phyloP scores from a whole-genome alignment of 176 grass and related monocot species.

The Musa acuminata region DNA sequence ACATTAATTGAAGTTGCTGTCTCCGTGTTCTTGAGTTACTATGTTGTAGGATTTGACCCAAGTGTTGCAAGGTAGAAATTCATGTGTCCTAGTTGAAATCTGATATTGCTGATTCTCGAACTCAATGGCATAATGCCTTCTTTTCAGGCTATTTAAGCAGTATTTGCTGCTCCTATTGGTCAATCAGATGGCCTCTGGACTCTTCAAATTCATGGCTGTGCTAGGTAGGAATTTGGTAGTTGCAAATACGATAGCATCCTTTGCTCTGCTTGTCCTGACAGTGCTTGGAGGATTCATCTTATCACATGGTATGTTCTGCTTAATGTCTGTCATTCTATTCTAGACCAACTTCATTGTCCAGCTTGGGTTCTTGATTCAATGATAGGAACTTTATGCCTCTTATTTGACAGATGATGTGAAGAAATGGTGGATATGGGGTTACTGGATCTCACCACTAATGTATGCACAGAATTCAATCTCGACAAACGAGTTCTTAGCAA shows the following conservation, averaged over 20 bases:
- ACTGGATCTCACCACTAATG: slow-evolving; percentile 89
- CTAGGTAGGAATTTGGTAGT: slow-evolving; percentile 49
- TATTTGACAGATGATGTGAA: slow-evolving; percentile 47
- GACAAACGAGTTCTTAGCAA: slow-evolving; percentile 60
- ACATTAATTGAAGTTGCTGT: slow-evolving; percentile 56
- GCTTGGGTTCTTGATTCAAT: not conserved
- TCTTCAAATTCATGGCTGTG: slow-evolving; percentile 63
- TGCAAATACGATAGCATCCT: slow-evolving; percentile 59
- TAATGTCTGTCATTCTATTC: not conserved
- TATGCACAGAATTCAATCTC: slow-evolving; percentile 78
- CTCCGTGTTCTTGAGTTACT: slow-evolving; percentile 66
- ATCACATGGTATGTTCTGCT: slow-evolving; percentile 32
- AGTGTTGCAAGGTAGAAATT: slow-evolving; percentile 50
- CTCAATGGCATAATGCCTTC: not conserved
- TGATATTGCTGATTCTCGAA: not conserved
- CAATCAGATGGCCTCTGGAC: slow-evolving; percentile 56
- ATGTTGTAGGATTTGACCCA: slow-evolving; percentile 76
- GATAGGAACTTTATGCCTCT: not conserved
- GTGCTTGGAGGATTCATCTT: slow-evolving; percentile 66
- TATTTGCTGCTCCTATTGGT: slow-evolving; percentile 46
- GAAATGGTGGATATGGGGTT: slow-evolving; percentile 97
- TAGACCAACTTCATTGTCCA: too few species aligned
- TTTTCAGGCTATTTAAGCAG: slow-evolving; percentile 65
- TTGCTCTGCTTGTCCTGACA: slow-evolving; percentile 49
- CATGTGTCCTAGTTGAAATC: not conserved